Conservation (phyloP, 1,284 basidiomycete genomes). For the Macrocybe sp. region DNA sequence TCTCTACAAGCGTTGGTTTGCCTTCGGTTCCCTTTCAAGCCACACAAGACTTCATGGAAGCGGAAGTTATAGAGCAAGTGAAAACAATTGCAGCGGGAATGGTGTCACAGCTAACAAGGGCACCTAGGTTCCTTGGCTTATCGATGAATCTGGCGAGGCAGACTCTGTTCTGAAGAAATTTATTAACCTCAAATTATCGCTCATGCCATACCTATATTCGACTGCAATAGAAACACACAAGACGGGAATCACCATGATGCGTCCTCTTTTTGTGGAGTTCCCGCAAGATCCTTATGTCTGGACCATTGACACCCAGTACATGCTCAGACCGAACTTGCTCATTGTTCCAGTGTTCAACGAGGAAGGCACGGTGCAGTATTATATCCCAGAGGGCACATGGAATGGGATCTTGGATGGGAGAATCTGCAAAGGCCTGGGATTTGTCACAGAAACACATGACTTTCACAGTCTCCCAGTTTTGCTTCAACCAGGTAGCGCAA, state of each 20-base stretch:
- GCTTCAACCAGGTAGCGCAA: slow-evolving; percentile 40
- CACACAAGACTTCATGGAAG: slow-evolving; percentile 57
- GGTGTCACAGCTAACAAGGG: neutral
- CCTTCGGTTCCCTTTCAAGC: slow-evolving; percentile 47
- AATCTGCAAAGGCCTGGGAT: slow-evolving; percentile 26
- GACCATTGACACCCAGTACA: slow-evolving; percentile 49
- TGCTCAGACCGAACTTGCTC: slow-evolving; percentile 52
- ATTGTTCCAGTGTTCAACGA: slow-evolving; percentile 54
- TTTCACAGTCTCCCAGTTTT: slow-evolving; percentile 45
- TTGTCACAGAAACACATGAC: slow-evolving; percentile 36
- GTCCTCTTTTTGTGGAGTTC: slow-evolving; percentile 58
- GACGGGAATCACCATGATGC: slow-evolving; percentile 51
- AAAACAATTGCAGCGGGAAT: slow-evolving; percentile 17
- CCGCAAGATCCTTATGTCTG: slow-evolving; percentile 45
- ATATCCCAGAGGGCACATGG: slow-evolving; percentile 52
- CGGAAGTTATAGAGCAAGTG: slow-evolving; percentile 55
- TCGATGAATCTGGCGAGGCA: slow-evolving; percentile 47
- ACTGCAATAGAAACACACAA: slow-evolving; percentile 45
- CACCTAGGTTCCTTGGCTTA: slow-evolving; percentile 24
- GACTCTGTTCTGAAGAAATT: slow-evolving; percentile 46
- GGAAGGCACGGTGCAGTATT: slow-evolving; percentile 45
- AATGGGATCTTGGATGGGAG: slow-evolving; percentile 37
- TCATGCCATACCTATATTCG: slow-evolving; percentile 58
- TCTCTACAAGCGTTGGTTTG: slow-evolving; percentile 58
- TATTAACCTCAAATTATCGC: slow-evolving; percentile 47